These are phyloP conservation scores for Macrolepiota albuminosa DNA, from an alignment of 768 basidiomycete genomes.

Conservation along the genomic window DNA sequence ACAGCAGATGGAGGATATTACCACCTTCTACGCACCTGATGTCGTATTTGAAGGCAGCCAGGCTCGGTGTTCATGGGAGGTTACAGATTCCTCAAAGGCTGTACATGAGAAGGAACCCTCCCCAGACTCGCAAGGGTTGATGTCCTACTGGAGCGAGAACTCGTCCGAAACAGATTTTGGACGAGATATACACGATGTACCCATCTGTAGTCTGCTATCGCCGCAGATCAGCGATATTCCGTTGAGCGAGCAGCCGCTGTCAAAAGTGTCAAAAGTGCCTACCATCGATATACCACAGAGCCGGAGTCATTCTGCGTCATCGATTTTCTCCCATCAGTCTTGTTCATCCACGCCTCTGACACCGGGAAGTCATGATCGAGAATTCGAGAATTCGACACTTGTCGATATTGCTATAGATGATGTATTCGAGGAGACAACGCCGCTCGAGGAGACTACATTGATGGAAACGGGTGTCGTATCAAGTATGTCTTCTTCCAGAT, in stretches of 20 bases:
- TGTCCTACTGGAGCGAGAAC: constrained; percentile 19
- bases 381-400: not conserved
- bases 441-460: not conserved
- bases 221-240: constrained; percentile 3
- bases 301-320: constrained; percentile 4
- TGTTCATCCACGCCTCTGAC: constrained; percentile 13
- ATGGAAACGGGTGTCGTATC: constrained; percentile 3
- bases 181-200: not conserved
- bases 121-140: constrained; percentile 7
- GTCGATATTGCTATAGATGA: constrained; percentile 8
- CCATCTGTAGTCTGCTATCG: not conserved
- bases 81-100: constrained; percentile 43
- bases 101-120: not conserved
- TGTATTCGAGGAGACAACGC: constrained; percentile 2
- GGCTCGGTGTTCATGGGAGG: constrained; percentile 76
- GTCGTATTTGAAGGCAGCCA: constrained; percentile 79
- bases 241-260: not conserved
- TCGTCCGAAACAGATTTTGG: constrained; percentile 6
- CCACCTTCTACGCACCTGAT: constrained; percentile 67
- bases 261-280: not conserved
- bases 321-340: constrained; percentile 8
- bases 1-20: constrained; percentile 48
- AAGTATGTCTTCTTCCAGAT: constrained; percentile 6
- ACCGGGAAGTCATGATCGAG: constrained; percentile 6
- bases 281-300: constrained; percentile 3